Evolutionary conservation across 192 early-diverging fungal genomes (phyloP).

Genomic region (Coemansia asiatica): DNA sequence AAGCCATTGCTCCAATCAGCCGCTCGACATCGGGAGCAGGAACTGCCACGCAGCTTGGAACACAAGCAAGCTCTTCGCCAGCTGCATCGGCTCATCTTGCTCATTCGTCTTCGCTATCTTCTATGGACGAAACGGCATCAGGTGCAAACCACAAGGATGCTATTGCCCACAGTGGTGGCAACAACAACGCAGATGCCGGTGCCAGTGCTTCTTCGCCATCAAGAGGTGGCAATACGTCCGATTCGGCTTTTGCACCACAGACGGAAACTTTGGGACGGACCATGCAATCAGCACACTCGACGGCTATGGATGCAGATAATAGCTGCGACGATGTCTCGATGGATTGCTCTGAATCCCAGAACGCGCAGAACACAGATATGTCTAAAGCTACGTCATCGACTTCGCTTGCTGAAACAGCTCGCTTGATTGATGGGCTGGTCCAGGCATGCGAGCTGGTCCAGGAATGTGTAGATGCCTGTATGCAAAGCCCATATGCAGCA

Average conservation of each 20-base stretch:
- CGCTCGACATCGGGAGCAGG: neutral
- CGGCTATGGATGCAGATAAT: neutral
- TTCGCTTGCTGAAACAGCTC: neutral
- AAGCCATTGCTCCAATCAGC: slow-evolving; percentile 2
- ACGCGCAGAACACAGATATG: neutral
- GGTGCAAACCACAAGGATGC: too few relatives aligned
- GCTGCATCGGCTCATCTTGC: neutral
- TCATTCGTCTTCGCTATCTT: too few relatives aligned
- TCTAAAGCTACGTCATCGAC: neutral
- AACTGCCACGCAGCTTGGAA: neutral
- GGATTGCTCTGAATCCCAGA: neutral
- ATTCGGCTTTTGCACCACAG: neutral
- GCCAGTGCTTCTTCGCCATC: neutral
- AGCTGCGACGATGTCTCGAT: neutral
- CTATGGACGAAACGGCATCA: too few relatives aligned
- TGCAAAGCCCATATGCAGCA: slow-evolving; percentile 2
- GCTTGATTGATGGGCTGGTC: slow-evolving; percentile 10
- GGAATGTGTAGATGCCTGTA: slow-evolving; percentile 17
- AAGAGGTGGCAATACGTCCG: neutral
- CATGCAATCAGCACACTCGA: neutral
- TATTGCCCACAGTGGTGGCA: too few relatives aligned
- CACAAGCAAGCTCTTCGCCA: neutral
- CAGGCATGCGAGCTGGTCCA: slow-evolving; percentile 19
- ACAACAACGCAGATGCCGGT: too few relatives aligned
- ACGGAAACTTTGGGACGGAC: neutral